A percentile compares a stretch with the other conserved stretches of the same genome.
Evolutionary conservation across 495 filamentous ascomycete species (phyloP).

Genomic region (Sphaerosporella brunnea): DNA sequence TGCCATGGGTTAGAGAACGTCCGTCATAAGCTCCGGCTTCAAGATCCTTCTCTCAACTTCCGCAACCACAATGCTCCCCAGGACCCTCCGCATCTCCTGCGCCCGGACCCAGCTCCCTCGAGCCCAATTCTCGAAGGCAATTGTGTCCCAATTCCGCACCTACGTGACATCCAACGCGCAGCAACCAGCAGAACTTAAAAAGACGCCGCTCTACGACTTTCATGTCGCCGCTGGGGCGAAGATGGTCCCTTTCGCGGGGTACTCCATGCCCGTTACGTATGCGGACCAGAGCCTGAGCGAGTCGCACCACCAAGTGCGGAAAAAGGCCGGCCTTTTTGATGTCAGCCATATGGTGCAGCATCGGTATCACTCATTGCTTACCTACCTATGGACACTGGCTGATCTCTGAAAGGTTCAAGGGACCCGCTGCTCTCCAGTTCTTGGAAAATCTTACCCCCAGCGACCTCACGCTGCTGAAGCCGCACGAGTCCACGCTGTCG

Average conservation of each 20-base stretch:
- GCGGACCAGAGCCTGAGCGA: slow-evolving; percentile 50
- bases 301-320: slow-evolving; percentile 74
- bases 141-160: background rate
- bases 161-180: background rate
- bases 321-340: slow-evolving; percentile 79
- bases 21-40: too few relatives aligned
- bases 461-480: slow-evolving; percentile 37
- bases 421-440: slow-evolving; percentile 58
- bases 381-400: background rate
- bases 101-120: background rate
- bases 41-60: too few relatives aligned
- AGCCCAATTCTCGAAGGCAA: background rate
- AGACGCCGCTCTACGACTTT: slow-evolving; percentile 69
- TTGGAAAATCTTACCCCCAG: slow-evolving; percentile 66
- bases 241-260: slow-evolving; percentile 95
- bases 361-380: slow-evolving; percentile 11
- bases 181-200: slow-evolving; percentile 30
- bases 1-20: too few relatives aligned
- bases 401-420: slow-evolving; percentile 36
- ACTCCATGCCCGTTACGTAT: slow-evolving; percentile 85
- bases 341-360: slow-evolving; percentile 61
- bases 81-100: background rate
- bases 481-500: slow-evolving; percentile 56
- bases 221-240: slow-evolving; percentile 66
- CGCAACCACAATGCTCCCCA: slow-evolving; percentile 3